Conservation (phyloP, 345 rosid genomes). For the Arabidopsis suecica region DNA sequence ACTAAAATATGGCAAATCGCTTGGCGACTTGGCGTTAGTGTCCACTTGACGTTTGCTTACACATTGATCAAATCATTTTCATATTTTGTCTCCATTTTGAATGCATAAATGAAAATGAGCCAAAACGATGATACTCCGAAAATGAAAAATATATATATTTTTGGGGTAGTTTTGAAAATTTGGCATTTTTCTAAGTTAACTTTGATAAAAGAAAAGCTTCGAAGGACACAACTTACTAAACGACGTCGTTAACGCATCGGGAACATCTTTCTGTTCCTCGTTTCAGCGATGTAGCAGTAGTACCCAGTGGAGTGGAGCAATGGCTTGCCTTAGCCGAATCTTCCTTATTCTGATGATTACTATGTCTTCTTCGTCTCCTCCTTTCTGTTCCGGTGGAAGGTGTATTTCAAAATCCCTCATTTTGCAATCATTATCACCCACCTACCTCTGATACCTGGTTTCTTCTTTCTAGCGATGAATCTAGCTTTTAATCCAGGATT, state of each 20-base stretch:
- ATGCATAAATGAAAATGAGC: no score
- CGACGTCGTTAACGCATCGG: constrained; percentile 23
- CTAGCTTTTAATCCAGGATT: no score
- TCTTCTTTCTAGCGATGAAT: constrained; percentile 3
- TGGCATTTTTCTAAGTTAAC: not conserved
- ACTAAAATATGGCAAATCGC: no score
- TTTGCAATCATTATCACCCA: not conserved
- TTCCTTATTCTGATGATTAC: constrained; percentile 28
- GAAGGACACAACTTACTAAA: not conserved
- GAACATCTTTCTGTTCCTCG: not conserved
- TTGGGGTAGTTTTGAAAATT: not conserved
- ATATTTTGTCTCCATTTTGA: not conserved
- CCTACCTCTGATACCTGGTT: not conserved
- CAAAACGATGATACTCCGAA: no score
- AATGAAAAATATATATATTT: no score
- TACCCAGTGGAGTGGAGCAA: not conserved
- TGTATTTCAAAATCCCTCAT: not conserved
- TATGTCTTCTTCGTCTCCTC: constrained; percentile 19
- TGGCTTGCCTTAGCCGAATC: constrained; percentile 35
- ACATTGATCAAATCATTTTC: not conserved
- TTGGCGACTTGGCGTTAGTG: no score
- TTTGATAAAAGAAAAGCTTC: not conserved
- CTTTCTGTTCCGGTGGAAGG: constrained; percentile 33
- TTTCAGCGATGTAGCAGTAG: not conserved
- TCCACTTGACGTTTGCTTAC: not conserved